These are phyloP conservation scores for Xerocomellus intermedius DNA, from an alignment of 768 basidiomycete species.

Conservation along the genomic window DNA sequence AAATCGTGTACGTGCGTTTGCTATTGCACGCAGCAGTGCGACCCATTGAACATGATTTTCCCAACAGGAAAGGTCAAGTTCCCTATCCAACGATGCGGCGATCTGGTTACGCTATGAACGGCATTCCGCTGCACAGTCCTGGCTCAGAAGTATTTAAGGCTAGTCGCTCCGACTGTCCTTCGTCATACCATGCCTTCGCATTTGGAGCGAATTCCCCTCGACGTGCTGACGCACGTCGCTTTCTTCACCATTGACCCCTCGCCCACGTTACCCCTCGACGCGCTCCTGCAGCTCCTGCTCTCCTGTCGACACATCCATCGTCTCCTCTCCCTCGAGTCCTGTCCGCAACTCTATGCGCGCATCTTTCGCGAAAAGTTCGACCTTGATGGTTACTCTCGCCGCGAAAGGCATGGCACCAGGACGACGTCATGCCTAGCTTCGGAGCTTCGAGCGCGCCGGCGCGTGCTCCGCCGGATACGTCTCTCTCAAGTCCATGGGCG, in stretches of 20 bases:
- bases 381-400: constrained; percentile 25
- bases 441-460: constrained; percentile 49
- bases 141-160: constrained; percentile 27
- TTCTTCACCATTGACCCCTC: constrained; percentile 42
- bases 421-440: constrained; percentile 41
- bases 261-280: constrained; percentile 37
- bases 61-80: constrained; percentile 35
- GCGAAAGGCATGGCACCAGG: constrained; percentile 31
- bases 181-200: constrained; percentile 41
- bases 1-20: constrained; percentile 30
- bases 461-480: constrained; percentile 48
- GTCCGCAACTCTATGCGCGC: constrained; percentile 56
- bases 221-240: constrained; percentile 58
- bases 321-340: constrained; percentile 40
- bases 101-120: constrained; percentile 34
- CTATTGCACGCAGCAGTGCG: constrained; percentile 31
- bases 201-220: constrained; percentile 51
- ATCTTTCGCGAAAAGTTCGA: constrained; percentile 55
- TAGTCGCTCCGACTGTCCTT: constrained; percentile 7
- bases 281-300: constrained; percentile 44
- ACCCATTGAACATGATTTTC: constrained; percentile 34
- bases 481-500: constrained; percentile 26
- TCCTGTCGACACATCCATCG: constrained; percentile 45
- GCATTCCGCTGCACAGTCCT: constrained; percentile 30
- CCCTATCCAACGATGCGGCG: constrained; percentile 33